Evolutionary conservation across 2,329 filamentous ascomycete species (phyloP), one percentile per base, ranked within the genome.

Genomic region (Colletotrichum salicis): DNA sequence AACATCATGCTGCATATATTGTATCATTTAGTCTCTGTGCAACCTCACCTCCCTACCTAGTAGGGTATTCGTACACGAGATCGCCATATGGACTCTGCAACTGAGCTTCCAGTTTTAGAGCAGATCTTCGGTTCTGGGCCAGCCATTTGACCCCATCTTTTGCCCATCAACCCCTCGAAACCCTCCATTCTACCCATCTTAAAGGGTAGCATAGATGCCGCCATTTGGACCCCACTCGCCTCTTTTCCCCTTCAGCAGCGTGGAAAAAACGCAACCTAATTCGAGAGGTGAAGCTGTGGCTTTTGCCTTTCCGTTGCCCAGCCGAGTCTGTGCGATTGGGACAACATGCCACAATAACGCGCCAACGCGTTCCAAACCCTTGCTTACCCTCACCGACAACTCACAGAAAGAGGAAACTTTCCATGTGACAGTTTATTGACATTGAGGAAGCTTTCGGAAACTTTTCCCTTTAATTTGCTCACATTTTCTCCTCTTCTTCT

Each of bases 301-400:
- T 69, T 56, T 31, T 41, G 37, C 6, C 37, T 41, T 41, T 41
- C 19, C n/a, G 31, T 67, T 68, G 55, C 59, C 45, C 35, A 64
- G 27, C 65, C 55, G 59, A 69, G 58, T 64, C 64, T 71, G 69
- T 71, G 64, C 54, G 64, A 71, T 63, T 41, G 37, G 64, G 31
- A 69, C 27, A 48, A 69, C 69, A 69, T 59, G 69, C 69, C 65
- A 59, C 54, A 69, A 54, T 56, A 63, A 41, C 56, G 58, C 52
- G 68, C 64, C 64, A 62, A 62, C 64, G 52, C 64, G 57, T 63
- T 62, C 59, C 65, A 69, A 64, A 60, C 59, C 69, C 69, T 64
- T 69, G 64, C 45, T 45, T 68, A 68, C 64, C 68, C 54, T 69
- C 59, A 69, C 65, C 59, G 65, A 71, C 65, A 58, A 45, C 57